Evolutionary conservation across 192 early-diverging fungal genomes (phyloP).

Genomic region (Linderina pennispora): DNA sequence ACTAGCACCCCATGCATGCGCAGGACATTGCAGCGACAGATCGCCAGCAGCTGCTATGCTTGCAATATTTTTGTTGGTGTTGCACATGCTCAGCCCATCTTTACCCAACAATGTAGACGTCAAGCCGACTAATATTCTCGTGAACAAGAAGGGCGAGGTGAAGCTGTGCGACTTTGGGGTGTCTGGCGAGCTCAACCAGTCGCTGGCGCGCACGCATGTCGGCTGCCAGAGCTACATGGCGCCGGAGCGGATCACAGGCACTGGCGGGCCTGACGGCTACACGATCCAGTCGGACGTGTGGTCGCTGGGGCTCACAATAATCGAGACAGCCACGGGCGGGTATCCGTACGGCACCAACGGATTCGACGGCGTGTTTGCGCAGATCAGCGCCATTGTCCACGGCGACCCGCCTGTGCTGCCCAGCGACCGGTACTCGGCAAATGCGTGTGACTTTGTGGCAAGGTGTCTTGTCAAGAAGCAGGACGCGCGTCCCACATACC

Average conservation of each 20-base stretch:
- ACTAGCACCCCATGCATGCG: too few species aligned
- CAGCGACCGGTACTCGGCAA: constrained; percentile 54
- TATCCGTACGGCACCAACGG: constrained; percentile 70
- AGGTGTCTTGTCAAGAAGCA: constrained; percentile 71
- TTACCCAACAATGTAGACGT: too few species aligned
- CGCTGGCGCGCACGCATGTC: constrained; percentile 87
- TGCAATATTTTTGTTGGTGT: too few species aligned
- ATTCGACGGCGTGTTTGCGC: constrained; percentile 76
- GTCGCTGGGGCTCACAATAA: constrained; percentile 82
- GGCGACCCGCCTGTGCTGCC: constrained; percentile 73
- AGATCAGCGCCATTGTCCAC: constrained; percentile 79
- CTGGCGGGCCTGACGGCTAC: constrained; percentile 57
- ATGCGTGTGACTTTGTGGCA: constrained; percentile 73
- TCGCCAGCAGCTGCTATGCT: too few species aligned
- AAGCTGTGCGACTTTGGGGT: constrained; percentile 98
- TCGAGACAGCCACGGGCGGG: constrained; percentile 76
- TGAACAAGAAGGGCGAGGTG: constrained; percentile 80
- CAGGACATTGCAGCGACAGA: too few species aligned
- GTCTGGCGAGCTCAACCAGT: constrained; percentile 80
- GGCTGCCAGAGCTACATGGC: constrained; percentile 97
- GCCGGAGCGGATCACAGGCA: constrained; percentile 80
- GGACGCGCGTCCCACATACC: constrained; percentile 65
- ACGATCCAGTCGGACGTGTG: constrained; percentile 90
- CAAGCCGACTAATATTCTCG: constrained; percentile 92
- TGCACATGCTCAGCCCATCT: too few species aligned